Base-by-base conservation (phyloP, 257 asterid species). In the Jaltomata sinuosa region DNA sequence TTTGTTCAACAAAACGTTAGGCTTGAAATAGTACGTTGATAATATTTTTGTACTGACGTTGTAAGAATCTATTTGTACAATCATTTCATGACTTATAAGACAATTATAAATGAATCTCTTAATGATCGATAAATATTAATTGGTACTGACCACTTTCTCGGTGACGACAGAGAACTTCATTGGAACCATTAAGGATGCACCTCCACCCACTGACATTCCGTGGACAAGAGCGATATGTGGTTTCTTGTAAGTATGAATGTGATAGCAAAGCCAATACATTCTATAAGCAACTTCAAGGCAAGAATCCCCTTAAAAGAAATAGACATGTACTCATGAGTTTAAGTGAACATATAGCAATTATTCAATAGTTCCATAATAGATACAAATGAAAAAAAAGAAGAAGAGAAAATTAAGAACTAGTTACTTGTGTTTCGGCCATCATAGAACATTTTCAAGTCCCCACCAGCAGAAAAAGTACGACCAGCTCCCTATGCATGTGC, bases 401-500 rank as follows among this genome's bases (percentile, higher is more conserved):
- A 14, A 42, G 50, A 25, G 36, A 32, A 32, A 21, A 11, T 52
- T 67, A 68, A 52, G 15, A 67, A 80, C 42, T 64, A 86, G 80
- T 86, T 90, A 94, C 98, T 91, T 36, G 93, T 84, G 50, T 72
- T 87, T 89, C 97, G 92, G 84, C 96, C 96, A 69, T 92, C 92
- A 67, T 93, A 93, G 78, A 95, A 93, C 95, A 90, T 90, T 85
- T 90, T 95, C 42, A 95, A 85, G 87, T 95, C 97, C 77, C 98
- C 98, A 34, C 98, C 98, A 47, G 98, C 32, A 19, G 97, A 95
- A 85, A 91, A 95, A 71, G 98, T 96, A 52, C 97, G 97, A 42
- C 98, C 98, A 71, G 96, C 87, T 85, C 98, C 98, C 98, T 38
- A n/a, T n/a, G n/a, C n/a, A n/a, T n/a, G n/a, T n/a, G n/a, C n/a